Conservation (phyloP, 768 basidiomycete genomes). For the Gloeophyllum trabeum region DNA sequence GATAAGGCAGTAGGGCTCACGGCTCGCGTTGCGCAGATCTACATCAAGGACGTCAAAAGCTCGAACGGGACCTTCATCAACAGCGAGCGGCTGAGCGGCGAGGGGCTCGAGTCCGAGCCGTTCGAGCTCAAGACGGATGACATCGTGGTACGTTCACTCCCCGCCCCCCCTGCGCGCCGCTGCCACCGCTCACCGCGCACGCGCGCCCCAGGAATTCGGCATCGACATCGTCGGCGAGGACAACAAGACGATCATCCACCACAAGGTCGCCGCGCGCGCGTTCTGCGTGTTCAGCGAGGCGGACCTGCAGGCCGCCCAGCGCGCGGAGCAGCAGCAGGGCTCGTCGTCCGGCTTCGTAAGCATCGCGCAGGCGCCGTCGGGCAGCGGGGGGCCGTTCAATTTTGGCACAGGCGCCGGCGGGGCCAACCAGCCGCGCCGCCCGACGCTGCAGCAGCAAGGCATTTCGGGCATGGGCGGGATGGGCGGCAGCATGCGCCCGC, state of each 20-base stretch:
- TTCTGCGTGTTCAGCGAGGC: slow-evolving; percentile 81
- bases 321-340: slow-evolving; percentile 56
- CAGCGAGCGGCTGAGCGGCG: slow-evolving; percentile 80
- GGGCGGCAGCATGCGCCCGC: slow-evolving; percentile 58
- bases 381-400: slow-evolving; percentile 31
- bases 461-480: slow-evolving; percentile 67
- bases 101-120: slow-evolving; percentile 85
- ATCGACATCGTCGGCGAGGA: slow-evolving; percentile 99
- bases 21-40: slow-evolving; percentile 52
- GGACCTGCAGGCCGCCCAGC: slow-evolving; percentile 67
- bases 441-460: slow-evolving; percentile 46
- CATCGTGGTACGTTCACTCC: slow-evolving; percentile 64
- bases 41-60: slow-evolving; percentile 96
- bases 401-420: slow-evolving; percentile 27
- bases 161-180: not conserved
- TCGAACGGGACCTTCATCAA: slow-evolving; percentile 99
- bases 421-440: slow-evolving; percentile 32
- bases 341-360: slow-evolving; percentile 16
- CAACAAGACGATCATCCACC: slow-evolving; percentile 95
- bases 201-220: slow-evolving; percentile 77
- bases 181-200: slow-evolving; percentile 6
- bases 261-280: slow-evolving; percentile 95
- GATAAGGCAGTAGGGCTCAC: slow-evolving; percentile 6
- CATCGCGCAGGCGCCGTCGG: slow-evolving; percentile 19
- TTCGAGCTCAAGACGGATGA: slow-evolving; percentile 93